Evolutionary conservation across 2,329 filamentous ascomycete genomes (phyloP).

Genomic region (Colletotrichum gloeosporioides): DNA sequence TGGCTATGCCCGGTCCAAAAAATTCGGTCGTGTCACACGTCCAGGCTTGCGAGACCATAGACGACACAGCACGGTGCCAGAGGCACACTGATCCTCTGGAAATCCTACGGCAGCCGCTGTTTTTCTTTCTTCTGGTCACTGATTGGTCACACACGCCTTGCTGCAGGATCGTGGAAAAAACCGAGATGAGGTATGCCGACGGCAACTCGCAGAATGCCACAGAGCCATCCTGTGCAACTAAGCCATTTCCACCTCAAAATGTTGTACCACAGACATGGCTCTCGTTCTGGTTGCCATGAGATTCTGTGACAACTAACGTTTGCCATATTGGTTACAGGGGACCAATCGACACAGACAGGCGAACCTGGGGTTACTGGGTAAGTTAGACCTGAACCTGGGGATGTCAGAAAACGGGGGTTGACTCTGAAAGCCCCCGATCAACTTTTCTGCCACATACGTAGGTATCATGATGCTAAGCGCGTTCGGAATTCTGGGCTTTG

Average conservation of each 20-base stretch:
- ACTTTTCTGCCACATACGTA: neutral
- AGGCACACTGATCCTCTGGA: neutral
- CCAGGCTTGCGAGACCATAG: neutral
- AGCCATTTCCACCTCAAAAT: constrained; percentile 4
- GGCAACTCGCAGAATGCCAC: constrained; percentile 11
- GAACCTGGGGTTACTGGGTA: neutral
- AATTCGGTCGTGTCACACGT: neutral
- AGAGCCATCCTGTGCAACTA: neutral
- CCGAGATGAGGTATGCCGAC: constrained; percentile 20
- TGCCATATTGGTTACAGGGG: neutral
- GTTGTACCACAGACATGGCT: neutral
- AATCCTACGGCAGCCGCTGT: neutral
- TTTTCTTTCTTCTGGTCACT: neutral
- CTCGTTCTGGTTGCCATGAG: neutral
- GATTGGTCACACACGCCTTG: constrained; percentile 16
- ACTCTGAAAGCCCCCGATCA: neutral
- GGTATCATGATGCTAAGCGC: neutral
- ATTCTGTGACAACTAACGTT: neutral
- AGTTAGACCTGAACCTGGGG: neutral
- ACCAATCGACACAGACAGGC: neutral
- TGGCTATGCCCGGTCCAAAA: neutral
- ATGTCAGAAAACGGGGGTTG: neutral
- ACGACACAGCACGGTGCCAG: neutral
- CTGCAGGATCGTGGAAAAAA: constrained; percentile 24
- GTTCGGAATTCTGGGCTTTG: neutral